Percentiles rank a stretch among this genome's conserved stretches.
phyloP scores from a whole-genome alignment of 139 green algal genomes.

The Micractinium conductrix region DNA sequence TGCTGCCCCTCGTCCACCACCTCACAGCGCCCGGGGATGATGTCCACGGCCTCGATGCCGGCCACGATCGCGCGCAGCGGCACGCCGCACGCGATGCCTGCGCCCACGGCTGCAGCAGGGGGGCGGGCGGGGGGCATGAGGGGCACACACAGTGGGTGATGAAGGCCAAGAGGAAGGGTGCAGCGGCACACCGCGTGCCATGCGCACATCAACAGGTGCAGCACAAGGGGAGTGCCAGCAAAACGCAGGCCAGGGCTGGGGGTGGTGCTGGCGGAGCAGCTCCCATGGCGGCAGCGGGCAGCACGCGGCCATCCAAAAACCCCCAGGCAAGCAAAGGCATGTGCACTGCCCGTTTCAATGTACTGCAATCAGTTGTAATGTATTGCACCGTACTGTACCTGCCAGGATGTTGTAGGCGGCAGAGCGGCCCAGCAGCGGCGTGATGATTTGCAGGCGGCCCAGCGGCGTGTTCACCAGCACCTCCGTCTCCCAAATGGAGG shows the following conservation, averaged over 20 bases:
- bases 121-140: not conserved
- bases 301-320: too few species aligned
- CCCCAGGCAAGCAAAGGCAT: not conserved
- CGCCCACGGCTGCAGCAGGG: conserved; percentile 72
- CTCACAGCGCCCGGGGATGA: conserved; percentile 77
- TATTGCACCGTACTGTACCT: not conserved
- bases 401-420: conserved; percentile 95
- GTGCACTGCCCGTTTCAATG: too few species aligned
- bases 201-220: too few species aligned
- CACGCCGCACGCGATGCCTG: conserved; percentile 80
- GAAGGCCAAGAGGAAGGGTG: not conserved
- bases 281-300: too few species aligned
- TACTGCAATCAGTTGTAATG: too few species aligned
- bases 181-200: not conserved
- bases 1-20: conserved; percentile 90
- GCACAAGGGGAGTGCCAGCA: too few species aligned
- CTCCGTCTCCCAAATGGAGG: conserved; percentile 83
- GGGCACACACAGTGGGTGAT: not conserved
- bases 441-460: conserved; percentile 76
- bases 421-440: conserved; percentile 76
- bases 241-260: too few species aligned
- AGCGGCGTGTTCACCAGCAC: conserved; percentile 61
- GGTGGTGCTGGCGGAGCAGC: too few species aligned
- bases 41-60: conserved; percentile 82
- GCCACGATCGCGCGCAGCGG: conserved; percentile 74